These are phyloP conservation scores for Botrytis cinerea DNA, from an alignment of 2,329 filamentous ascomycete genomes.

Conservation along the genomic window DNA sequence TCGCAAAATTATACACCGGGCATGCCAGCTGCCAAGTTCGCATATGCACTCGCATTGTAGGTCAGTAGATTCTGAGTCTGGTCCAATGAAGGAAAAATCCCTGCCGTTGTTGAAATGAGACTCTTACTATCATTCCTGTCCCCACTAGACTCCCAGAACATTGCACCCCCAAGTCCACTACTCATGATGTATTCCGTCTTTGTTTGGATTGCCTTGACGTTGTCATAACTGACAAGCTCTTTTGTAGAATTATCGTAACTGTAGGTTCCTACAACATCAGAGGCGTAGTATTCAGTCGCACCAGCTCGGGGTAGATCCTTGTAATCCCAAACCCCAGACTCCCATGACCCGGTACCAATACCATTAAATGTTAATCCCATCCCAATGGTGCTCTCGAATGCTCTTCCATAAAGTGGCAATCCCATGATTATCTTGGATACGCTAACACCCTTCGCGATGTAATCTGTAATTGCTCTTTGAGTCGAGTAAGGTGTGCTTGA, in stretches of 20 bases:
- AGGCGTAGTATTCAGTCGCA: conserved; percentile 59
- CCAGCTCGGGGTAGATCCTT: conserved; percentile 69
- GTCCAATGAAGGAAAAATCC: conserved; percentile 49
- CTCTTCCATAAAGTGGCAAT: conserved; percentile 78
- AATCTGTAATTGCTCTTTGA: conserved; percentile 63
- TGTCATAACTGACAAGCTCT: conserved; percentile 74
- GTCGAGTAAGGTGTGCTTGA: conserved; percentile 69
- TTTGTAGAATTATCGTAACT: conserved; percentile 62
- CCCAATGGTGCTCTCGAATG: conserved; percentile 67
- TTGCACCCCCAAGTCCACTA: conserved; percentile 68
- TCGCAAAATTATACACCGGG: conserved; percentile 18
- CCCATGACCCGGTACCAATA: conserved; percentile 69
- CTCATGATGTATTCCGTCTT: conserved; percentile 68
- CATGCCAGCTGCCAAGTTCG: conserved; percentile 51
- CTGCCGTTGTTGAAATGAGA: conserved; percentile 55
- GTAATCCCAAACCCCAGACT: conserved; percentile 77
- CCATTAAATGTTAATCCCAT: conserved; percentile 65
- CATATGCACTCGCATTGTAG: conserved; percentile 57
- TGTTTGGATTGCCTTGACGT: conserved; percentile 55
- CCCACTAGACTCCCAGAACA: conserved; percentile 83
- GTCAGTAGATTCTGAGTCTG: conserved; percentile 51
- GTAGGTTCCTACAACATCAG: conserved; percentile 63
- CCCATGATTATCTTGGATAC: conserved; percentile 71
- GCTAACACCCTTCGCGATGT: conserved; percentile 63
- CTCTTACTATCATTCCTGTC: conserved; percentile 63